phyloP scores from a whole-genome alignment of 1,284 basidiomycete genomes.

The Porogramme epimiltina region DNA sequence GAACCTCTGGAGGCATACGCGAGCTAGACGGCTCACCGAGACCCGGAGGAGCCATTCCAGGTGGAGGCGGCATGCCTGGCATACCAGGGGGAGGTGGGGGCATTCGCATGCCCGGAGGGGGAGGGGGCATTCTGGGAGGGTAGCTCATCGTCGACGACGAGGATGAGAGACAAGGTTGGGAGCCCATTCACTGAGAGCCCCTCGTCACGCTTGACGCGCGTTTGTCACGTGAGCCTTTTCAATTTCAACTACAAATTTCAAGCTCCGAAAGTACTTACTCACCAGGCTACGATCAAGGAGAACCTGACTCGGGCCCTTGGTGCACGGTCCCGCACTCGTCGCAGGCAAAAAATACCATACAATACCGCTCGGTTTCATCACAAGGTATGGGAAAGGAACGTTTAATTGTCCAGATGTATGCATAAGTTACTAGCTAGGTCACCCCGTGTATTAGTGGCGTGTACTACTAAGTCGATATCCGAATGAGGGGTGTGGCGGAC shows the following conservation, averaged over 20 bases:
- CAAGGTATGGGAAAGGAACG: too few species aligned
- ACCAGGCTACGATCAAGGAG: too few species aligned
- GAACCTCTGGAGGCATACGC: conserved; percentile 72
- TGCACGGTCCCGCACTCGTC: too few species aligned
- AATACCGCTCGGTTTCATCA: too few species aligned
- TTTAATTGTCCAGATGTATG: too few species aligned
- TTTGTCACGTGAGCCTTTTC: conserved; percentile 13
- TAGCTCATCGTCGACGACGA: conserved; percentile 34
- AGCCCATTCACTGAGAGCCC: conserved; percentile 17
- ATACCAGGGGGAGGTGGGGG: conserved; percentile 53
- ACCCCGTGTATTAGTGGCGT: too few species aligned
- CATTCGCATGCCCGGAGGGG: conserved; percentile 59
- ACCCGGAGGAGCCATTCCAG: conserved; percentile 42
- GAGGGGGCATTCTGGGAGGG: conserved; percentile 34
- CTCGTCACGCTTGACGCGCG: conserved; percentile 14
- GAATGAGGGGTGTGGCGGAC: too few species aligned
- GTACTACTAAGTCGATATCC: too few species aligned
- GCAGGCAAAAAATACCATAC: too few species aligned
- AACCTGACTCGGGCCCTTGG: too few species aligned
- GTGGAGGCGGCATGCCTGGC: conserved; percentile 59
- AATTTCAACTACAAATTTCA: neutral
- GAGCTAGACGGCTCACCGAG: conserved; percentile 50
- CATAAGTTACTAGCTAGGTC: too few species aligned
- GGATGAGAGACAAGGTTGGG: conserved; percentile 15
- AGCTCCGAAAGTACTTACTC: conserved; percentile 8